Evolutionary conservation across 2,329 filamentous ascomycete genomes (phyloP).

Genomic region (Tolypocladium album): DNA sequence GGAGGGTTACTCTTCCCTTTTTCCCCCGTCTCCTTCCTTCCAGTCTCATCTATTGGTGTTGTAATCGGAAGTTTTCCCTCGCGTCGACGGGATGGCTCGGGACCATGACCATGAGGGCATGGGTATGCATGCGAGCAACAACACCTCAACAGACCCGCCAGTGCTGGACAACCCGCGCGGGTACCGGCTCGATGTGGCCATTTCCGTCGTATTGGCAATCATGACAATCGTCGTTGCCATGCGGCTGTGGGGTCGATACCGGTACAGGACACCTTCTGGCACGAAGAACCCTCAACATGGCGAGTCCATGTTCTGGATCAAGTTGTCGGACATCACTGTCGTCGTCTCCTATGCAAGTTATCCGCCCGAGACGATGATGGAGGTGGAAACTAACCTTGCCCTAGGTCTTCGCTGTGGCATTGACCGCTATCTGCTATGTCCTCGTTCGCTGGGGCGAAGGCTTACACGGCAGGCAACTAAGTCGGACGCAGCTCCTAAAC

Average conservation of each 20-base stretch:
- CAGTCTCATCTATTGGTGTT: neutral
- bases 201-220: neutral
- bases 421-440: neutral
- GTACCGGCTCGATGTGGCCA: neutral
- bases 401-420: neutral
- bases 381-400: neutral
- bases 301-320: neutral
- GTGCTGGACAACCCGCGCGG: neutral
- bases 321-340: neutral
- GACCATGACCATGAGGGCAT: neutral
- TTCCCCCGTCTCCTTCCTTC: neutral
- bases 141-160: neutral
- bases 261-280: neutral
- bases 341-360: neutral
- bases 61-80: neutral
- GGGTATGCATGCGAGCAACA: neutral
- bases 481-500: neutral
- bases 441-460: neutral
- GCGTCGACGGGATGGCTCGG: neutral
- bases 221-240: neutral
- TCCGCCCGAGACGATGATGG: neutral
- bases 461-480: neutral
- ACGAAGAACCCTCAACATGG: neutral
- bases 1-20: neutral
- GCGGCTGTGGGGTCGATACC: neutral